These are phyloP conservation scores for Mortierella hygrophila DNA, from an alignment of 192 early-diverging fungal species.

Conservation along the genomic window DNA sequence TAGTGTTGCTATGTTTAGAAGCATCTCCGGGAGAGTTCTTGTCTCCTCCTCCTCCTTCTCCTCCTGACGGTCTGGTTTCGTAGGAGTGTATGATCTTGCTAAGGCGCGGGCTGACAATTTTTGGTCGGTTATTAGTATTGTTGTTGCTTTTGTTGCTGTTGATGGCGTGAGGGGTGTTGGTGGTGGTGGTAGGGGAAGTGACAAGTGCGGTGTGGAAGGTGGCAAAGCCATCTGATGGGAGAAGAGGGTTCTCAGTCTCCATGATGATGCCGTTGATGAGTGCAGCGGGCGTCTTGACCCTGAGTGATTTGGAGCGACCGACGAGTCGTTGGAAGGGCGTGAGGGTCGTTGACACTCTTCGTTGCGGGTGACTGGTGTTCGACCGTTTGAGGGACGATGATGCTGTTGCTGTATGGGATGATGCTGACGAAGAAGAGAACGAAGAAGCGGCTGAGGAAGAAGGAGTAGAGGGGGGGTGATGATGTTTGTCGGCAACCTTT, in stretches of 20 bases:
- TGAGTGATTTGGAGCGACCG: constrained; percentile 49
- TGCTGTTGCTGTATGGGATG: neutral
- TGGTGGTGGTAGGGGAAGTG: neutral
- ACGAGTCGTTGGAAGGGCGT: constrained; percentile 45
- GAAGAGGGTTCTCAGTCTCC: constrained; percentile 7
- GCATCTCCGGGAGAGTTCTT: constrained; percentile 5
- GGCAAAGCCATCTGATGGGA: constrained; percentile 29
- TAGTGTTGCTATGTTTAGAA: constrained; percentile 20
- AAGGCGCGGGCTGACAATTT: constrained; percentile 7
- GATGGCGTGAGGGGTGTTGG: neutral
- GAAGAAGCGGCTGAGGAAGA: constrained; percentile 1
- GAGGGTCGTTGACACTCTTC: constrained; percentile 10
- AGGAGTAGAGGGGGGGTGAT: neutral
- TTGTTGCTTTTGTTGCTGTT: neutral
- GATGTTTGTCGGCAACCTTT: constrained; percentile 13
- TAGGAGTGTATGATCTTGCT: constrained; percentile 10
- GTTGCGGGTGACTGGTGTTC: constrained; percentile 31
- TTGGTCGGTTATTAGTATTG: neutral
- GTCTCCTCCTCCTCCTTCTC: neutral
- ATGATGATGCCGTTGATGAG: neutral
- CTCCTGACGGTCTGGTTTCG: neutral
- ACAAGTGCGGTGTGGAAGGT: constrained; percentile 18
- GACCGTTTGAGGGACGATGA: constrained; percentile 23
- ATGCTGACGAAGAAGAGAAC: neutral
- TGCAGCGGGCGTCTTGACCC: constrained; percentile 24